Evolutionary conservation across 257 asterid genomes (phyloP), one percentile per base, ranked within the genome.

Genomic region (Henckelia pumila): DNA sequence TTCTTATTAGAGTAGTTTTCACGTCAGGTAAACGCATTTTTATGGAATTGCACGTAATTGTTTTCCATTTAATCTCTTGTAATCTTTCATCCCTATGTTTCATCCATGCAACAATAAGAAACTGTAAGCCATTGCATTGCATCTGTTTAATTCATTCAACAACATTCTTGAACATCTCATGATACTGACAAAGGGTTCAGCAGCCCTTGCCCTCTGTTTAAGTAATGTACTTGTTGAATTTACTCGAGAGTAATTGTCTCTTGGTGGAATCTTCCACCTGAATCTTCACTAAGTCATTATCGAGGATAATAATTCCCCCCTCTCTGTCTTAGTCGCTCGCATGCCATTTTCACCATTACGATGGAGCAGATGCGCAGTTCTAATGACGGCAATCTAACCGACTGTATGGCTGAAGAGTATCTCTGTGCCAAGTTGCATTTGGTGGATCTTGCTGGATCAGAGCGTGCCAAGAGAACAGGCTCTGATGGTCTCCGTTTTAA

Each of bases 381-480:
- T 25, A 80, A 60, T 69, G 88, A 83, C 56, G 82, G 82, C 67
- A 77, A 59, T 64, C 70, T 67, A 60, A 88, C 82, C 70, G 98
- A 91, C 57, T 80, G 83, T 79, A 78, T 87, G 86, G 71, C 86
- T 60, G 99, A 94, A 56, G 99, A 94, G 73, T 94, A 91, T 82
- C 95, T 94, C 23, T 89, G 97, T 87, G 98, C 99, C 63, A 94
- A 94, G 77, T 75, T 94, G 85, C 99, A 94, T 83, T 86, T 91
- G 82, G 99, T 94, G 77, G 99, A 94, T 79, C 98, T 94, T 70
- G 99, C 99, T 76, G 99, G 99, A 72, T 94, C 99, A 56, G 99
- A 94, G 76, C 86, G 99, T 8, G 99, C 99, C 21, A 94, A 94
- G 86, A 82, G 98, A 79, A 94, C 99, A 13, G 99, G 99, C 50